These are phyloP conservation scores for Xylaria sp. DNA, from an alignment of 2,329 filamentous ascomycete genomes.

Conservation along the genomic window DNA sequence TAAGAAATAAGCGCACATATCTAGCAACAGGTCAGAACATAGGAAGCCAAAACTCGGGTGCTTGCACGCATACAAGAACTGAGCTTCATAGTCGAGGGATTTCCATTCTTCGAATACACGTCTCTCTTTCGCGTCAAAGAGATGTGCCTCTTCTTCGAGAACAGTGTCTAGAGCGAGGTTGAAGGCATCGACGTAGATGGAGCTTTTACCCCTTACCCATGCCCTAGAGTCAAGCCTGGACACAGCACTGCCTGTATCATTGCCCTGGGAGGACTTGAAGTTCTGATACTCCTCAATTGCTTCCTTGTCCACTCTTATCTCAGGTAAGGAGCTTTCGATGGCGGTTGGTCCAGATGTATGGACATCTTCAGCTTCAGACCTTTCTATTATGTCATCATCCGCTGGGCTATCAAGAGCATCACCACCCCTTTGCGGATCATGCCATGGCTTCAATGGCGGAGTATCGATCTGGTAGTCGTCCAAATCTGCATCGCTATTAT, in stretches of 20 bases:
- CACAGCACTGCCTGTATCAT: constrained; percentile 59
- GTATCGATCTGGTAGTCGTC: constrained; percentile 43
- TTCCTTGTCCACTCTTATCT: constrained; percentile 72
- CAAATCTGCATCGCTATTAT: constrained; percentile 52
- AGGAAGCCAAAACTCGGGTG: constrained; percentile 1
- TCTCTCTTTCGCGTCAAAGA: constrained; percentile 85
- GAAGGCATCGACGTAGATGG: constrained; percentile 97
- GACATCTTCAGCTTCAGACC: constrained; percentile 48
- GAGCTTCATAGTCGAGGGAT: constrained; percentile 80
- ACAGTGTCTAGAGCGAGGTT: constrained; percentile 92
- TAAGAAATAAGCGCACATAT: constrained; percentile 91
- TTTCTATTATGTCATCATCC: constrained; percentile 48
- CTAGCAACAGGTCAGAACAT: constrained; percentile 56
- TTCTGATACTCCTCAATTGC: constrained; percentile 84
- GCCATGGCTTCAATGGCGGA: constrained; percentile 37
- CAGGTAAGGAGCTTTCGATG: constrained; percentile 77
- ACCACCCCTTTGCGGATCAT: constrained; percentile 30
- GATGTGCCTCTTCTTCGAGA: constrained; percentile 84
- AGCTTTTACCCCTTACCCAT: constrained; percentile 83
- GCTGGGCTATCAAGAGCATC: constrained; percentile 48
- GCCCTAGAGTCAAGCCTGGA: constrained; percentile 61
- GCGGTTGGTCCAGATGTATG: constrained; percentile 63
- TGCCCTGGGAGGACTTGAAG: constrained; percentile 68
- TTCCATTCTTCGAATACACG: constrained; percentile 82
- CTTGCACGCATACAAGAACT: constrained; percentile 78